These are phyloP conservation scores for Aplosporella prunicola DNA, from an alignment of 2,329 filamentous ascomycete genomes.

Conservation along the genomic window DNA sequence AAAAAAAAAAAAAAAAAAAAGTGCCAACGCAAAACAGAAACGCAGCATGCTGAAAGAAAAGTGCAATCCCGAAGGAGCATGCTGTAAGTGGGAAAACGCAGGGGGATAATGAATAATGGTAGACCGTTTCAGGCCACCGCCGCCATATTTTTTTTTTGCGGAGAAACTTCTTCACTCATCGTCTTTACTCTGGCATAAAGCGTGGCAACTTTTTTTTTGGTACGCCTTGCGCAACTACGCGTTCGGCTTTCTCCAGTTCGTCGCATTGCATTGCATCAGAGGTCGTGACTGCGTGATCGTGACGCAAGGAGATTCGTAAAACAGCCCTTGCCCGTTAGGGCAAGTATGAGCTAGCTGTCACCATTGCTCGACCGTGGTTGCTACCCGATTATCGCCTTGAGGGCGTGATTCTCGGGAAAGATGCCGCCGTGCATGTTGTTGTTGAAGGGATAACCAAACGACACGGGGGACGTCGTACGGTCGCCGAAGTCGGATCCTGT, in stretches of 20 bases:
- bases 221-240: conserved; percentile 4
- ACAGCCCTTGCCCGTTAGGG: too few species aligned
- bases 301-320: conserved; percentile 26
- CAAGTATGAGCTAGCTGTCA: too few species aligned
- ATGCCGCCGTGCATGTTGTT: conserved; percentile 33
- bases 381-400: conserved; percentile 32
- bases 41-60: conserved; percentile 4
- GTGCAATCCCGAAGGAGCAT: conserved; percentile 9
- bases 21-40: conserved; percentile 7
- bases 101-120: conserved; percentile 10
- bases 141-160: too few species aligned
- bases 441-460: conserved; percentile 35
- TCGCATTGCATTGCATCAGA: conserved; percentile 21
- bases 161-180: too few species aligned
- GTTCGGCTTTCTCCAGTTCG: conserved; percentile 19
- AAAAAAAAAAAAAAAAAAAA: conserved; percentile 13
- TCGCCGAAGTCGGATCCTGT: conserved; percentile 32
- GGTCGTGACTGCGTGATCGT: conserved; percentile 27
- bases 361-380: conserved; percentile 3
- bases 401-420: conserved; percentile 37
- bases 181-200: conserved; percentile 1
- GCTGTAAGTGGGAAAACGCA: conserved; percentile 3
- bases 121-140: conserved; percentile 5
- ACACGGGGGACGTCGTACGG: conserved; percentile 26
- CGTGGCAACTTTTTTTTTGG: conserved; percentile 1